Percentiles rank a stretch among this genome's conserved stretches.
phyloP scores from a whole-genome alignment of 2,329 filamentous ascomycete genomes.

The Fusarium caatingaense region DNA sequence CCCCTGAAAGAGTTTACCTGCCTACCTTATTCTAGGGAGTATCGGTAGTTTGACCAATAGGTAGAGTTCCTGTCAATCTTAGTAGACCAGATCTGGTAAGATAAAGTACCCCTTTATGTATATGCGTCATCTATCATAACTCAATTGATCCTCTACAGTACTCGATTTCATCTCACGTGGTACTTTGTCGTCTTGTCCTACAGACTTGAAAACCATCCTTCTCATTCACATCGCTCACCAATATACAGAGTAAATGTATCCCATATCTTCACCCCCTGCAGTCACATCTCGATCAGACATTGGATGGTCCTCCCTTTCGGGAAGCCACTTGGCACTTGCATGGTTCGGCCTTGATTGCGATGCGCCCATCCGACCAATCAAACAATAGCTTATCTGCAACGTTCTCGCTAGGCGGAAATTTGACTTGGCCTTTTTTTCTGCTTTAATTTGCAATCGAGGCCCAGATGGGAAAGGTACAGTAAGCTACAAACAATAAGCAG shows the following conservation, averaged over 20 bases:
- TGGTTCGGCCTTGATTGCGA: conserved; percentile 21
- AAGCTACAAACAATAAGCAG: neutral
- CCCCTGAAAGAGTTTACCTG: conserved; percentile 10
- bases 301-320: conserved; percentile 23
- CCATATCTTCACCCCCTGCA: conserved; percentile 22
- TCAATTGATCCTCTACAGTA: neutral
- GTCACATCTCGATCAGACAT: conserved; percentile 29
- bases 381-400: conserved; percentile 15
- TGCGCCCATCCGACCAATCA: conserved; percentile 16
- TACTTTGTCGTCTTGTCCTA: neutral
- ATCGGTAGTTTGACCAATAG: conserved; percentile 8
- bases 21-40: neutral
- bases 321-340: conserved; percentile 36
- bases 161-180: neutral
- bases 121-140: conserved; percentile 4
- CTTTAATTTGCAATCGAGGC: conserved; percentile 6
- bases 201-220: neutral
- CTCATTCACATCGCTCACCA: too few species aligned
- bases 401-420: conserved; percentile 31
- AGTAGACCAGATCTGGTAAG: conserved; percentile 10
- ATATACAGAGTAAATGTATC: too few species aligned
- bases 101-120: conserved; percentile 1
- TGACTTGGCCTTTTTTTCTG: conserved; percentile 22
- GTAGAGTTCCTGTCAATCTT: conserved; percentile 6
- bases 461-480: neutral